Evolutionary conservation across 345 rosid genomes (phyloP), one percentile per base, ranked within the genome.

Genomic region (Aegle marmelos): DNA sequence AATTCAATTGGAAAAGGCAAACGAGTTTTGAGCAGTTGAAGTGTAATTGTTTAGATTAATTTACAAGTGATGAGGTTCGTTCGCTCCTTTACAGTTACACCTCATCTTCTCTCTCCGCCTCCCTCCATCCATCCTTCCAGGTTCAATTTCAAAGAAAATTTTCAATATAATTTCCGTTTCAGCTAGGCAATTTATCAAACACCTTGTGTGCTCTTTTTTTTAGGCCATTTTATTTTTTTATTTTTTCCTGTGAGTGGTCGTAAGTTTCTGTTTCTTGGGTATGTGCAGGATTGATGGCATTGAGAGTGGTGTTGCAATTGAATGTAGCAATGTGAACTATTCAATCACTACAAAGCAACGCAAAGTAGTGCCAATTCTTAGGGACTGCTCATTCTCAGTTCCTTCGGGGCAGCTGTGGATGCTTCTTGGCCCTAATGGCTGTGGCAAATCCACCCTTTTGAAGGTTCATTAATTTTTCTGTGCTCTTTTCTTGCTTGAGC

Each of bases 351-450:
- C 93, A 39, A 84, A 86, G 84, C 94, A 89, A 36, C 91, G 94
- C 39, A 78, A 74, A 10, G 63, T 80, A 17, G 70, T 90, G 41
- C 91, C 94, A 33, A 89, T 95, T 72, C 96, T 95, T 59, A 87
- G 81, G 68, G 90, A 95, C 41, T 95, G 99, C 83, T 90, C 97
- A 25, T 73, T 95, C 74, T 82, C 76, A 6, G 79, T 95, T 76
- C 98, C 97, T 75, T 85, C 90, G 0, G 98, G 97, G 4, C 89
- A 92, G 73, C 81, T 95, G 63, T 93, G 99, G 97, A 93, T 95
- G 98, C 85, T 93, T 83, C 98, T 93, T 76, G 98, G 99, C 13
- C 99, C 99, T 59, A 95, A 95, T 79, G 98, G 99, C 19, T 95
- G 97, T 79, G 99, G 99, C 0, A 95, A 95, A 88, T 95, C 99